Conservation (phyloP, 306 rosid genomes). For the Aeschynomene evenia region DNA sequence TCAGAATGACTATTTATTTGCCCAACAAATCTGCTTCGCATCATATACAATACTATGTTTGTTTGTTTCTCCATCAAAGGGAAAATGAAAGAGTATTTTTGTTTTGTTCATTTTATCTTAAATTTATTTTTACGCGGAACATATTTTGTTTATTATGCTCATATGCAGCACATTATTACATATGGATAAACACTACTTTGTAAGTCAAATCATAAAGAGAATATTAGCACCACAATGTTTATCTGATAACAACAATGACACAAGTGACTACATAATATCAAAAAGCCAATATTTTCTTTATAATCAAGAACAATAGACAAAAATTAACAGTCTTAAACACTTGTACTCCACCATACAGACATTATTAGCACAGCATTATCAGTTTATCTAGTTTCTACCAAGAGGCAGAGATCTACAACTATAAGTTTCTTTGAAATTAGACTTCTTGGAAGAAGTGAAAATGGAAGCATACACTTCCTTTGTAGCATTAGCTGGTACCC, state of each 20-base stretch:
- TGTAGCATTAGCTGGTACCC: slow-evolving; percentile 71
- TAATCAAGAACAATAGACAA: slow-evolving; percentile 7
- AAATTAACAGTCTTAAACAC: slow-evolving; percentile 5
- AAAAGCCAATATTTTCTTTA: slow-evolving; percentile 5
- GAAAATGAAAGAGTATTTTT: slow-evolving; percentile 2
- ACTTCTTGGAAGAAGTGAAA: slow-evolving; percentile 78
- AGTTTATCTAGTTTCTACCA: slow-evolving; percentile 79
- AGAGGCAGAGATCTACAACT: slow-evolving; percentile 87
- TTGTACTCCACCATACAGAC: not conserved
- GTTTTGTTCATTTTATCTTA: not conserved
- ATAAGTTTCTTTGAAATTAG: slow-evolving; percentile 74
- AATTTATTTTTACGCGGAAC: not conserved
- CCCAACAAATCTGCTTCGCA: not conserved
- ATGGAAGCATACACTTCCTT: slow-evolving; percentile 85
- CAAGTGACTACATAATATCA: not conserved
- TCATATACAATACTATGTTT: not conserved
- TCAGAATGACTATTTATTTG: slow-evolving; percentile 4
- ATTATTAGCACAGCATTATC: slow-evolving; percentile 34
- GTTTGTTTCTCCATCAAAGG: slow-evolving; percentile 15
- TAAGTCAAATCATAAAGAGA: not conserved
- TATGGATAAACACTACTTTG: not conserved
- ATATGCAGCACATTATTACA: not conserved
- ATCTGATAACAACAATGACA: not conserved
- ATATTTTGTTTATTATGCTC: too few relatives aligned
- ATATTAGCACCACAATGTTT: not conserved